Evolutionary conservation across 2,329 filamentous ascomycete genomes (phyloP).

Genomic region (Sporothrix brasiliensis): DNA sequence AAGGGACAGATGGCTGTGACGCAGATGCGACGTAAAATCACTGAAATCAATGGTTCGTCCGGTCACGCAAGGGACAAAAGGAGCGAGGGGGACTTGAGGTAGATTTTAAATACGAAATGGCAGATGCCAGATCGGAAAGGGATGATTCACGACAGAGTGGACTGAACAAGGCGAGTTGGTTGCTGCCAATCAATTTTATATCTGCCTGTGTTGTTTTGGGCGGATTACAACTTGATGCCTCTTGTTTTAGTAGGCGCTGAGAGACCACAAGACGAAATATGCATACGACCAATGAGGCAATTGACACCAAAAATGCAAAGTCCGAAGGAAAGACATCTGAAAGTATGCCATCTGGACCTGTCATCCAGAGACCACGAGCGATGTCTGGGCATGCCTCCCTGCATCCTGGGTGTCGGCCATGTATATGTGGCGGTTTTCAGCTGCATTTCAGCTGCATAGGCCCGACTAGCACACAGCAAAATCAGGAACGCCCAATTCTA

Average conservation of each 20-base stretch:
- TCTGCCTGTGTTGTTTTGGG: not conserved
- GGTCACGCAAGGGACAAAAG: not conserved
- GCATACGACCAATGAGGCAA: not conserved
- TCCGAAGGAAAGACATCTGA: not conserved
- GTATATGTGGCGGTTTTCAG: constrained; percentile 5
- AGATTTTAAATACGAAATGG: not conserved
- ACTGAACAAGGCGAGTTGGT: not conserved
- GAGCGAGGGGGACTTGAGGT: not conserved
- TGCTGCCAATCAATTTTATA: constrained; percentile 4
- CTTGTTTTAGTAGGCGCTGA: not conserved
- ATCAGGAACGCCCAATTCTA: constrained; percentile 6
- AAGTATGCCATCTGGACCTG: too few species aligned
- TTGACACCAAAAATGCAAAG: not conserved
- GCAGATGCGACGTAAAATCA: constrained; percentile 3
- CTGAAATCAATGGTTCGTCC: not conserved
- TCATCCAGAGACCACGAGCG: not conserved
- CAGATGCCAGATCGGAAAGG: not conserved
- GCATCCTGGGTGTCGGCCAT: not conserved
- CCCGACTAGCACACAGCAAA: not conserved
- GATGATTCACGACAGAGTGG: not conserved
- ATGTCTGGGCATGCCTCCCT: not conserved
- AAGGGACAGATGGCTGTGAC: not conserved
- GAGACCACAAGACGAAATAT: not conserved
- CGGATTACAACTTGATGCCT: too few species aligned
- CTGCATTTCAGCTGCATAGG: constrained; percentile 2